Evolutionary conservation across 2,329 filamentous ascomycete species (phyloP), one percentile per base, ranked within the genome.

Genomic region (Fusarium incarnatum): DNA sequence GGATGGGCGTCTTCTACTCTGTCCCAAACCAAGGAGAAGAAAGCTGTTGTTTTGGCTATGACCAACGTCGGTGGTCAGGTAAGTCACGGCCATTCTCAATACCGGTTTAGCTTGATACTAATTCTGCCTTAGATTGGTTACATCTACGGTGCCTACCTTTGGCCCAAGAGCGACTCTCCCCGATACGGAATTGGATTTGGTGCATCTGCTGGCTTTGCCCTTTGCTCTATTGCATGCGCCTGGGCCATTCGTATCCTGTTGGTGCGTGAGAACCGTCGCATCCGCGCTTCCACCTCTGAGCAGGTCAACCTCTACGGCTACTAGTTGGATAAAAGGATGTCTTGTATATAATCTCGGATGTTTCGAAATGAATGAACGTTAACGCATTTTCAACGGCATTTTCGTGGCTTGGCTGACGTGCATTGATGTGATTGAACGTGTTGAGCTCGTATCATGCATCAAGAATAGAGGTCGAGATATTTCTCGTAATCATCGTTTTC

Each of bases 101-200:
- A 13, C 7, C 27, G 3, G 1, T 13, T 16, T 6, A 6, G 0
- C 16, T 10, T 5, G 8, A n/a, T 52, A 12, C 47, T 69, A 34
- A 72, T 13, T 2, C 9, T 25, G 1, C 0, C 1, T 28, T 18
- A 74, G 68, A 82, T 83, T 16, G 81, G 80, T 4, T 85, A 84
- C 70, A 83, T 86, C 46, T 86, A 84, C 70, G 83, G 83, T n/a
- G 82, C 83, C 3, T 85, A 85, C 64, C 76, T 86, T 6, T 86
- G 83, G 83, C 83, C 83, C 7, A 79, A 80, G 23, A 79, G 66
- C 11, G 83, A 85, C 57, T 77, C 75, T 37, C 84, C 84, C 0
- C 77, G 82, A 23, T 86, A 85, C 62, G 78, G 76, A 2, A 83
- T 85, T 52, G 80, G 79, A 0, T 81, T 83, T 16, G 82, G 81